Evolutionary conservation across 768 basidiomycete species (phyloP).

Genomic region (Cystofilobasidium capitatum): DNA sequence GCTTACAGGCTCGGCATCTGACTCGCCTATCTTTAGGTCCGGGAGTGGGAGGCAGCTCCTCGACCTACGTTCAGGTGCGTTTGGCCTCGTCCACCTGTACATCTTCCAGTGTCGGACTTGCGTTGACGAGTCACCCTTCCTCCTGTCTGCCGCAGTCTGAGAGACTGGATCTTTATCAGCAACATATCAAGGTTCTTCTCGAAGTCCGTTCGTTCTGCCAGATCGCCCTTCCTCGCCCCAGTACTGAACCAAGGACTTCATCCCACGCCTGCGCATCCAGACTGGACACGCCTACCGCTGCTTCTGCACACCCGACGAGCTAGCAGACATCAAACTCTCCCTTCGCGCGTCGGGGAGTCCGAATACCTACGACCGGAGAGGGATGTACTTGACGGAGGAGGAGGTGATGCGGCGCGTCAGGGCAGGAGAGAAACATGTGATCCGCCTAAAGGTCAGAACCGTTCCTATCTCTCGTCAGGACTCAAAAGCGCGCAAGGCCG

Average conservation of each 20-base stretch:
- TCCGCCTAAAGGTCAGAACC: conserved; percentile 72
- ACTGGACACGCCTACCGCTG: conserved; percentile 85
- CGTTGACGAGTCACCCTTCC: neutral
- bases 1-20: neutral
- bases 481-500: neutral
- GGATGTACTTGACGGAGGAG: conserved; percentile 74
- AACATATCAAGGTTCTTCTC: conserved; percentile 62
- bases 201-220: conserved; percentile 50
- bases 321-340: conserved; percentile 58
- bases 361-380: conserved; percentile 76
- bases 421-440: conserved; percentile 65
- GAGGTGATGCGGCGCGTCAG: conserved; percentile 65
- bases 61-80: conserved; percentile 75
- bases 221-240: neutral
- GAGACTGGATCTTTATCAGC: conserved; percentile 70
- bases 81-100: neutral
- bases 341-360: conserved; percentile 65
- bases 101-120: no score
- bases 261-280: conserved; percentile 41
- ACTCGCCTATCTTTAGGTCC: conserved; percentile 51
- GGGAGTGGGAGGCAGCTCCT: conserved; percentile 60
- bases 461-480: neutral
- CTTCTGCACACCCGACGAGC: conserved; percentile 71
- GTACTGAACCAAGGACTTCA: neutral
- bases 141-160: conserved; percentile 55